Evolutionary conservation across 495 filamentous ascomycete genomes (phyloP).

Genomic region (Aspergillus haitiensis): DNA sequence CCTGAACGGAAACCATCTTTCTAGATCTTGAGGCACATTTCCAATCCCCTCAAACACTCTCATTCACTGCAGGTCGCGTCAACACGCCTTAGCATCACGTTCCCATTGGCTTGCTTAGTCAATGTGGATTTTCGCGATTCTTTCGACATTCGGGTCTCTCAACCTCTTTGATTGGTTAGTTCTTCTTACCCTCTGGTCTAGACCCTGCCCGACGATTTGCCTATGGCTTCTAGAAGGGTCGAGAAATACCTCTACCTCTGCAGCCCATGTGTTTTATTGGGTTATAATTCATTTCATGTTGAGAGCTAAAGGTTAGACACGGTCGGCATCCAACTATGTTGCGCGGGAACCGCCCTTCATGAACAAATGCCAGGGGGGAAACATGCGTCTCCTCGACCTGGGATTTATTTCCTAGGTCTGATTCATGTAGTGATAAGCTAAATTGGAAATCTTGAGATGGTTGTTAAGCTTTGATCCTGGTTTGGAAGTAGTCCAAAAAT

Average conservation of each 20-base stretch:
- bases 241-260: too few relatives aligned
- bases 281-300: too few relatives aligned
- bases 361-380: not conserved
- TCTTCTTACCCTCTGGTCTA: not conserved
- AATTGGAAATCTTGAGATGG: not conserved
- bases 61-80: not conserved
- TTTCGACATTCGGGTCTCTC: not conserved
- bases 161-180: not conserved
- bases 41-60: not conserved
- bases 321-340: too few relatives aligned
- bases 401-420: not conserved
- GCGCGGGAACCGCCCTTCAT: too few relatives aligned
- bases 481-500: not conserved
- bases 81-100: not conserved
- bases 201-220: not conserved
- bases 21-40: not conserved
- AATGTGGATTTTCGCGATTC: not conserved
- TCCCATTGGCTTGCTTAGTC: not conserved
- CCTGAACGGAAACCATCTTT: too few relatives aligned
- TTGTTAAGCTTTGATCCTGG: not conserved
- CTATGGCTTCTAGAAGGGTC: too few relatives aligned
- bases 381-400: not conserved
- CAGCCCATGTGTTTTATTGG: too few relatives aligned
- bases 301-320: too few relatives aligned
- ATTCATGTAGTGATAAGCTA: not conserved